These are phyloP conservation scores for Aspergillus diversus DNA, from an alignment of 495 filamentous ascomycete species.

Conservation along the genomic window DNA sequence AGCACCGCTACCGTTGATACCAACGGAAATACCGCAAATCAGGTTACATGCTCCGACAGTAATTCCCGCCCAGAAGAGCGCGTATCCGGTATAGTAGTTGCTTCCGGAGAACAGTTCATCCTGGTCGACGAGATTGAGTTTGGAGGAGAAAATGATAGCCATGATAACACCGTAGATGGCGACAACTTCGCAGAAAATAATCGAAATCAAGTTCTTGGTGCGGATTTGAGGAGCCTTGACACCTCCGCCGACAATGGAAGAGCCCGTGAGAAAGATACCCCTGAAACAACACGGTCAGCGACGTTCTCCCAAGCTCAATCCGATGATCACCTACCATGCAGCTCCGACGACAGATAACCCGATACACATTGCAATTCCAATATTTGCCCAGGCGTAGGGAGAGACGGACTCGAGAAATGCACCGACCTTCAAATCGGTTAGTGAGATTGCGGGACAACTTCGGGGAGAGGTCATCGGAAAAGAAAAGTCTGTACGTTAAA, in stretches of 20 bases:
- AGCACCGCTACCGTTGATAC: conserved; percentile 96
- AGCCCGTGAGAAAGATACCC: conserved; percentile 99
- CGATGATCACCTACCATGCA: conserved; percentile 74
- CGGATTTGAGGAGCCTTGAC: conserved; percentile 95
- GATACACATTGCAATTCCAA: conserved; percentile 94
- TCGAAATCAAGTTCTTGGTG: conserved; percentile 99
- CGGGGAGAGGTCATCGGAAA: neutral
- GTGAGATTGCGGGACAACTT: conserved; percentile 12
- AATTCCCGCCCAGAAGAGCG: conserved; percentile 92
- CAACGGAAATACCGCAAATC: conserved; percentile 94
- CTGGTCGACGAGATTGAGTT: conserved; percentile 62
- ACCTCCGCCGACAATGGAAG: conserved; percentile 96
- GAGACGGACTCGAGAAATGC: conserved; percentile 92
- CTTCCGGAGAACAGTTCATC: conserved; percentile 62
- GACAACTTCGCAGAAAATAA: conserved; percentile 99
- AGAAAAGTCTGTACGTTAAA: conserved; percentile 76
- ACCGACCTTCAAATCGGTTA: conserved; percentile 68
- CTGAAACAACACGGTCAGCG: conserved; percentile 48
- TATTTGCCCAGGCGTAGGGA: conserved; percentile 87
- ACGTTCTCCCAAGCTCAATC: neutral
- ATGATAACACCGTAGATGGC: conserved; percentile 99
- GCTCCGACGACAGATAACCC: conserved; percentile 94
- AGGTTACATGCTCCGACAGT: conserved; percentile 95
- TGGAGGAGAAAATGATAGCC: conserved; percentile 95
- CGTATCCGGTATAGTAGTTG: conserved; percentile 94